phyloP scores from a whole-genome alignment of 306 rosid species.

The Fragaria ananassa region DNA sequence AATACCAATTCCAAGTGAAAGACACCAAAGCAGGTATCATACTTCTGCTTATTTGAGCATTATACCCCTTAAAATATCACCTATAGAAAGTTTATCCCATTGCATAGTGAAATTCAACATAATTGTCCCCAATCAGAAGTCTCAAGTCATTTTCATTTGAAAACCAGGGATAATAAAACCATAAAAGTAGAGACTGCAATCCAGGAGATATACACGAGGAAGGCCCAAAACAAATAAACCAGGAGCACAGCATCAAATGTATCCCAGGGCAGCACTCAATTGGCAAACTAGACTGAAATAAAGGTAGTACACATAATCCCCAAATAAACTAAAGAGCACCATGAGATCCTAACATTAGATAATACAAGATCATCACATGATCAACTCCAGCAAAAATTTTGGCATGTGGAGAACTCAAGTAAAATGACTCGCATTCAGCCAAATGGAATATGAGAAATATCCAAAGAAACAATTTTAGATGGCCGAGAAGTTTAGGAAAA shows the following conservation, averaged over 20 bases:
- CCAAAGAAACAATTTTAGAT: background rate
- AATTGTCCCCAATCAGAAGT: background rate
- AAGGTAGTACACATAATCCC: background rate
- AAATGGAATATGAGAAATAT: background rate
- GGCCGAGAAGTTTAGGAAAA: background rate
- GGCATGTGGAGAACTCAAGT: background rate
- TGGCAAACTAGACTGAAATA: background rate
- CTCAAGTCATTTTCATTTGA: background rate
- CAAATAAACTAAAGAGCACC: background rate
- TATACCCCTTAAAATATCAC: background rate
- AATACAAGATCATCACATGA: background rate
- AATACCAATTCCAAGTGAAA: background rate
- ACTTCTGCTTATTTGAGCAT: background rate
- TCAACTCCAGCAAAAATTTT: background rate
- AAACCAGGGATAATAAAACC: background rate
- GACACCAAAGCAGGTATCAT: background rate
- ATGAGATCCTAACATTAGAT: background rate
- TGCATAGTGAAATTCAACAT: background rate
- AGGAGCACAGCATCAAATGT: background rate
- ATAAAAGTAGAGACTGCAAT: background rate
- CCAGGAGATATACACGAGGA: background rate
- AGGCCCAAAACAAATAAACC: background rate
- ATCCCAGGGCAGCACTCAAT: background rate
- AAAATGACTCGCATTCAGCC: background rate
- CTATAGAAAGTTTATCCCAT: background rate